Conservation (phyloP, 805 yeast species). For the Saccharomycopsis javanensis region DNA sequence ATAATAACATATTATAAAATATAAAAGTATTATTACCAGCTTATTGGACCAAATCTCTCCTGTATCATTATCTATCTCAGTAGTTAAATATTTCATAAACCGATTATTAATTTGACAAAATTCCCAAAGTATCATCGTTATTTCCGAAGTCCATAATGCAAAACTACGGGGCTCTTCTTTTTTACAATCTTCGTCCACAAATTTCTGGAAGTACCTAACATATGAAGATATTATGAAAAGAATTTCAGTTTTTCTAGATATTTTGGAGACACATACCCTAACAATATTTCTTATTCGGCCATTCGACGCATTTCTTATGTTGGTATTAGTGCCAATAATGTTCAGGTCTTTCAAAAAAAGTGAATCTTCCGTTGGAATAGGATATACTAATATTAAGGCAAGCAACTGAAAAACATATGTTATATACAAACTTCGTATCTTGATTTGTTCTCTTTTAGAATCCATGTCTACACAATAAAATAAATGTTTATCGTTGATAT, state of each 20-base stretch:
- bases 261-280: constrained; percentile 40
- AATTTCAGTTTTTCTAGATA: constrained; percentile 48
- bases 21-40: constrained; percentile 43
- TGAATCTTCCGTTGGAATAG: constrained; percentile 42
- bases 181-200: constrained; percentile 31
- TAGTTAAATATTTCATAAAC: constrained; percentile 37
- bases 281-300: constrained; percentile 36
- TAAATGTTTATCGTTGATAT: neutral
- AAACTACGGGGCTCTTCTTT: constrained; percentile 19
- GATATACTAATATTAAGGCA: constrained; percentile 50
- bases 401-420: constrained; percentile 54
- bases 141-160: constrained; percentile 41
- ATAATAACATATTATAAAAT: constrained; percentile 43
- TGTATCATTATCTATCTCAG: constrained; percentile 26
- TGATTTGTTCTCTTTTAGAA: constrained; percentile 22
- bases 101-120: constrained; percentile 59
- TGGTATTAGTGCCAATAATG: constrained; percentile 19
- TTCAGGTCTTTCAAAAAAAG: constrained; percentile 29
- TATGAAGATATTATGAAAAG: constrained; percentile 39
- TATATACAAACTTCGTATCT: constrained; percentile 38
- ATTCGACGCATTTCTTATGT: constrained; percentile 17
- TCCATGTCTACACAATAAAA: constrained; percentile 13
- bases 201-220: constrained; percentile 37
- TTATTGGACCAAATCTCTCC: constrained; percentile 35
- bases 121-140: constrained; percentile 65